Evolutionary conservation across 257 asterid genomes (phyloP), one percentile per base, ranked within the genome.

Genomic region (Marsdenia floribunda): DNA sequence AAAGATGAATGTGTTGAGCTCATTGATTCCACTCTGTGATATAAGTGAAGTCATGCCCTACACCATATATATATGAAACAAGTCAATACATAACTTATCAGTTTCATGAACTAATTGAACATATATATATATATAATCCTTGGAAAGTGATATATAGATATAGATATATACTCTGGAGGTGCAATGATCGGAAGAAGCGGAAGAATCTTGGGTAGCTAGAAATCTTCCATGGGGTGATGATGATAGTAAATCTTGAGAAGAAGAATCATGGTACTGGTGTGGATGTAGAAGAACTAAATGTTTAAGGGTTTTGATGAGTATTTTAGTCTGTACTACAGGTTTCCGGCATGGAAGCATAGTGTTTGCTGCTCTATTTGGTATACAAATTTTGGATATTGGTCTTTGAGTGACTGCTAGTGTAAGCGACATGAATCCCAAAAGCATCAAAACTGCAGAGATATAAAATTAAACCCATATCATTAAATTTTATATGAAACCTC

Each of bases 361-460:
- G 35, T 83, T 46, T 44, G 97, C 93, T 0, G 77, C 84, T 26
- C 70, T 72, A 38, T 81, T 82, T 16, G 91, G 77, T 46, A 90
- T 71, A 79, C 97, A 92, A 52, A 92, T 88, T 78, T 78, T 88
- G 18, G 93, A 84, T 50, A 90, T 77, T 2, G 73, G 73, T 46
- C 87, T 75, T 77, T 87, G 90, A 5, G 86, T 82, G 75, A 84
- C 93, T 2, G 93, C 83, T 71, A 92, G 77, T 44, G 83, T 80
- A 46, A 92, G 84, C 12, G 97, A 92, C 86, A 92, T 87, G 54
- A 90, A 92, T 66, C 96, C 97, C 83, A 92, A 71, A 15, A 86
- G 87, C 92, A 90, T 92, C 86, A 92, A 70, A 75, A 88, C 97
- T 90, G 87, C 78, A 76, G 3, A 33, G 40, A 21, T 0, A 11